Base-by-base conservation (phyloP, 108 stramenopile species). In the Cyclotella choctawhatcheeana region DNA sequence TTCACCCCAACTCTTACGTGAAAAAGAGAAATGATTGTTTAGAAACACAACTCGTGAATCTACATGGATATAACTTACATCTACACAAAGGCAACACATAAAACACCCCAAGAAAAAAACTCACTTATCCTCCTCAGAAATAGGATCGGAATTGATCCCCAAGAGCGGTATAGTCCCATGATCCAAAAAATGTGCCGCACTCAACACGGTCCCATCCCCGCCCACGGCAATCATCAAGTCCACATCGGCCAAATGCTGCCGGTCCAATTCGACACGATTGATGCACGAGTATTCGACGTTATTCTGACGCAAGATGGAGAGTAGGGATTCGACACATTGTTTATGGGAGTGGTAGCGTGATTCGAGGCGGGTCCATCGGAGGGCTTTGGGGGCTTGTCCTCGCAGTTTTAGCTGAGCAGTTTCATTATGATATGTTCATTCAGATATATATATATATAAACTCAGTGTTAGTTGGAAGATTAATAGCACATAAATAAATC, bases 201-300 rank as follows among this genome's bases (percentile, higher is more conserved):
- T 88, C 35, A 98, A 79, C 2, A 94, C 96, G 0, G 98, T 98
- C 21, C 98, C 98, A 82, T 98, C 98, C 5, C 98, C 98, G 2
- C 98, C 98, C 25, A 98, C 94, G 3, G 98, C 90, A 45, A 98
- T 85, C 51, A 98, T 82, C 48, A 98, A 71, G 77, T 98, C 98
- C 18, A 92, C 84, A 82, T 95, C 89, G 5, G 89, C 82, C 68
- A 97, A 79, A 81, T 97, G 96, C 71, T 97, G 95, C 56, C 98
- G 88, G 77, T 96, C 96, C 52, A 98, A 73, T 70, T 97, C 98
- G 18, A 97, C 95, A 21, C 98, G 88, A 69, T 93, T 95, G 50
- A 98, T 95, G 64, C 92, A 88, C 14, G 77, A 80, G 71, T 91
- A 96, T 26, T 85, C 72, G 22, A 97, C 92, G 34, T 91, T 79